Base-by-base conservation (phyloP, 306 rosid genomes). In the Cicer judaicum region DNA sequence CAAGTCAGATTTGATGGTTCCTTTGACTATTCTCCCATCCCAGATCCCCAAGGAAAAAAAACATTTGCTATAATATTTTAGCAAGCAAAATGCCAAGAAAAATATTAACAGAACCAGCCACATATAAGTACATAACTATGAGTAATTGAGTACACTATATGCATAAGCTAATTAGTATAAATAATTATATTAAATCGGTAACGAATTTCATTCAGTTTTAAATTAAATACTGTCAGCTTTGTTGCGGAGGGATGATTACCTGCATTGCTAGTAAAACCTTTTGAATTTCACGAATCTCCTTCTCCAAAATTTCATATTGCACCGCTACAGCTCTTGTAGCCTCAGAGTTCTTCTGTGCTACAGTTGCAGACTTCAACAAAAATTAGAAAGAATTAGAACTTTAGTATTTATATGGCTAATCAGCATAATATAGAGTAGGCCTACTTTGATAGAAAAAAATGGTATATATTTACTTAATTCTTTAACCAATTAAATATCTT, bases 231-330 rank as follows among this genome's bases (percentile, higher is more conserved):
- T 48, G 15, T 13, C 5, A 54, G 12, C 34, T 55, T 2, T 55
- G 34, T 16, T 8, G 6, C 12, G 44, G 61, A 63, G 47, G 43
- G 36, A 76, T 47, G 29, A 46, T 76, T 83, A 93, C 98, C 93
- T 93, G 97, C 93, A 93, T 86, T 72, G 97, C 96, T 63, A 90
- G 84, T 77, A 93, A 85, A 78, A 89, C 90, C 50, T 89, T 87
- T 77, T 91, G 98, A 66, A 87, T 89, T 85, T 91, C 98, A 75
- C 87, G 88, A 62, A 93, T 85, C 85, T 93, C 97, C 83, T 89
- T 91, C 86, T 91, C 98, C 78, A 93, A 81, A 75, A 82, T 74
- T 81, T 91, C 92, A 64, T 85, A 89, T 78, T 87, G 96, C 38
- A 70, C 67, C 14, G 90, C 96, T 78, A 91, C 83, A 46, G 87